phyloP scores from a whole-genome alignment of 2,329 filamentous ascomycete species.

The Penicillium thymicola region DNA sequence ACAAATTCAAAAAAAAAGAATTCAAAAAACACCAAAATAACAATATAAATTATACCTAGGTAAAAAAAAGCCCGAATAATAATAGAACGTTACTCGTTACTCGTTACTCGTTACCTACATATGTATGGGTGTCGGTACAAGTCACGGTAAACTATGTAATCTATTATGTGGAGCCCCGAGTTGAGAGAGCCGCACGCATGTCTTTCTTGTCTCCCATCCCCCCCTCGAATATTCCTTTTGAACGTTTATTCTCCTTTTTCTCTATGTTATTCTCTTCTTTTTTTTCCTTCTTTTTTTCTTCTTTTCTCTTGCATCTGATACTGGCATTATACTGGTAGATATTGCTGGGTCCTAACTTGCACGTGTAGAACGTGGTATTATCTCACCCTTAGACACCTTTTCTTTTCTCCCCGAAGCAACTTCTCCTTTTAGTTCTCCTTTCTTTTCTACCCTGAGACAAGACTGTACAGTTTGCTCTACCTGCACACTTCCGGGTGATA shows the following conservation, averaged over 20 bases:
- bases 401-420: slow-evolving; percentile 1
- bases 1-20: not conserved
- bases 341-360: not conserved
- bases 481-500: slow-evolving; percentile 3
- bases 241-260: slow-evolving; percentile 3
- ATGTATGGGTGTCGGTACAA: not conserved
- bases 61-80: not conserved
- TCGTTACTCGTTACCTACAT: no score
- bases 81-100: not conserved
- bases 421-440: not conserved
- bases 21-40: not conserved
- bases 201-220: not conserved
- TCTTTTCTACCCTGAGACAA: not conserved
- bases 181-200: slow-evolving; percentile 6
- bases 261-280: not conserved
- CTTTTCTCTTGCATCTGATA: not conserved
- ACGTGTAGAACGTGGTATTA: slow-evolving; percentile 2
- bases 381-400: not conserved
- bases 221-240: slow-evolving; percentile 4
- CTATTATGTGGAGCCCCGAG: not conserved
- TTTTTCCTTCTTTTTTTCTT: not conserved
- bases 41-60: no score
- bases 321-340: slow-evolving; percentile 2
- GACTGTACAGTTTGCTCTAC: not conserved
- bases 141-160: slow-evolving; percentile 1